Conservation (phyloP, 2,329 filamentous ascomycete genomes). For the Teratosphaeriaceae sp. region DNA sequence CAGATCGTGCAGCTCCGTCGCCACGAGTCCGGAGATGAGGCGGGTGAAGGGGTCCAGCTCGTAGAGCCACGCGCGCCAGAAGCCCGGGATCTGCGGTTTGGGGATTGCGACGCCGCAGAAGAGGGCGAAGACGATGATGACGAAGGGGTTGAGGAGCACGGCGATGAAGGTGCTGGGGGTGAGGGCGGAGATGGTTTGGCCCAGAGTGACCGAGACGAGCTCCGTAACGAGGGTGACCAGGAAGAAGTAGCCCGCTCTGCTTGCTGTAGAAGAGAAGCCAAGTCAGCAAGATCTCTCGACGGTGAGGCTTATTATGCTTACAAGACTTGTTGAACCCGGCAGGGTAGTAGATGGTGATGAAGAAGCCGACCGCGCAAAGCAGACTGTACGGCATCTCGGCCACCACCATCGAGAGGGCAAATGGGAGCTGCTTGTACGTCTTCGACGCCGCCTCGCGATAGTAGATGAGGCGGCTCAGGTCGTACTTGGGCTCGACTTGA, state of each 20-base stretch:
- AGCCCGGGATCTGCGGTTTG: constrained; percentile 65
- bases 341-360: constrained; percentile 77
- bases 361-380: constrained; percentile 74
- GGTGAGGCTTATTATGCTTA: background rate
- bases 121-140: constrained; percentile 74
- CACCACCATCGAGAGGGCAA: constrained; percentile 68
- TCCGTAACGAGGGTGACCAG: constrained; percentile 78
- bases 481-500: constrained; percentile 79
- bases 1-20: constrained; percentile 59
- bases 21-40: constrained; percentile 64
- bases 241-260: constrained; percentile 71
- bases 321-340: constrained; percentile 56
- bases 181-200: constrained; percentile 67
- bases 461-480: constrained; percentile 71
- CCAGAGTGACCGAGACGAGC: constrained; percentile 75
- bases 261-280: background rate
- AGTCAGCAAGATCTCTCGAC: background rate
- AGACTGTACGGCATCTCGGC: constrained; percentile 81
- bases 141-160: constrained; percentile 71
- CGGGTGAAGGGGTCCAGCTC: constrained; percentile 79
- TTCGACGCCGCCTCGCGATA: constrained; percentile 82
- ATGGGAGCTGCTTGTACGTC: constrained; percentile 76
- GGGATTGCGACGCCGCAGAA: constrained; percentile 87
- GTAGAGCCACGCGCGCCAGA: constrained; percentile 77
- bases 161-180: constrained; percentile 75